Percentiles rank a stretch among this genome's conserved stretches.
phyloP scores from a whole-genome alignment of 257 asterid genomes.

The Solanum clarkiae region DNA sequence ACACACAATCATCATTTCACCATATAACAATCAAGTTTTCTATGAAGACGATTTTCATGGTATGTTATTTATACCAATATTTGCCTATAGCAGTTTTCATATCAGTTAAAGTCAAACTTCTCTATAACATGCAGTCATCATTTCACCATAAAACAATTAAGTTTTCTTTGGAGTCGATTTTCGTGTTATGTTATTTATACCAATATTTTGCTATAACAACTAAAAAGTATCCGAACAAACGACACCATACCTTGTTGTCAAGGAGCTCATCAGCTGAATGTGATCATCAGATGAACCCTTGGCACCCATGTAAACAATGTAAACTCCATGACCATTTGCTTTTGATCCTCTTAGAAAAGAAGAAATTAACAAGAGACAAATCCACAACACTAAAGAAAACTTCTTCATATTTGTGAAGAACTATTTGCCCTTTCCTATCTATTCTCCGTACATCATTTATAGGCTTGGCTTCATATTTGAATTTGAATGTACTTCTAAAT shows the following conservation, averaged over 20 bases:
- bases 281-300: constrained; percentile 22
- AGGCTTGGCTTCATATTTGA: background rate
- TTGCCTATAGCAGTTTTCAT: too few species aligned
- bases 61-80: too few species aligned
- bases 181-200: too few species aligned
- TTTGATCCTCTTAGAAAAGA: background rate
- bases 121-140: too few species aligned
- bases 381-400: background rate
- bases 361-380: background rate
- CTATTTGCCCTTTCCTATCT: background rate
- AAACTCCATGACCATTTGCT: constrained; percentile 29
- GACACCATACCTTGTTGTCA: constrained; percentile 34
- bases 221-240: background rate
- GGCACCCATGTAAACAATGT: constrained; percentile 81
- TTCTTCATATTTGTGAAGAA: constrained; percentile 21
- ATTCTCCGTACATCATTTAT: background rate
- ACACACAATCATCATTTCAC: too few species aligned
- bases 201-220: background rate
- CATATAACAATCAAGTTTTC: too few species aligned
- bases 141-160: too few species aligned
- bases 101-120: too few species aligned
- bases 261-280: constrained; percentile 29
- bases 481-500: background rate
- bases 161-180: too few species aligned
- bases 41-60: too few species aligned